phyloP scores from a whole-genome alignment of 179 eudicot genomes.

The Carnegiea gigantea region DNA sequence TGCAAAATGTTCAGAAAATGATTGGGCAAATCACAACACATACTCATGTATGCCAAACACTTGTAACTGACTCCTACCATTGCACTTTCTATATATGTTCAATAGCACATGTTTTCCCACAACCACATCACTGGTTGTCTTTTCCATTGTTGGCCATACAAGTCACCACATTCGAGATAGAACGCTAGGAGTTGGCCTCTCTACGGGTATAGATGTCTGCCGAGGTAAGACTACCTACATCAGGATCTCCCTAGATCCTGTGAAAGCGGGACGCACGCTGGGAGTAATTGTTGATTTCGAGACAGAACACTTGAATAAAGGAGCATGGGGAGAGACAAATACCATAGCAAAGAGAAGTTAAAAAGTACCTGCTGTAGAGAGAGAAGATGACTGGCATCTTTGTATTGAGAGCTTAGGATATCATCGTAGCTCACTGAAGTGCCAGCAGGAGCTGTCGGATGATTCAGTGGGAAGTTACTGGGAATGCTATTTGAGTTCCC shows the following conservation, averaged over 20 bases:
- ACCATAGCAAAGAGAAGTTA: background rate
- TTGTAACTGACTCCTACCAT: no score
- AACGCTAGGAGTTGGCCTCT: background rate
- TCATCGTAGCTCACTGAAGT: constrained; percentile 71
- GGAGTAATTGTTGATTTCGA: no score
- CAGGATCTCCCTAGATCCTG: no score
- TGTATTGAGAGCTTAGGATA: constrained; percentile 64
- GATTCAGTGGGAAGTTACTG: constrained; percentile 64
- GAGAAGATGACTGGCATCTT: constrained; percentile 71
- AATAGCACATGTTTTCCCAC: background rate
- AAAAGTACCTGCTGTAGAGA: constrained; percentile 78
- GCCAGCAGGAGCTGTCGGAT: constrained; percentile 67
- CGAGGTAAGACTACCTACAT: no score
- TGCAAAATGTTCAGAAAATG: no score
- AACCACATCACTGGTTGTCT: no score
- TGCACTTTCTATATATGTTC: background rate
- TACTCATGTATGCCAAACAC: no score
- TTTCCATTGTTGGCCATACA: no score
- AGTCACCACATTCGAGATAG: background rate
- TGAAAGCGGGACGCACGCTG: no score
- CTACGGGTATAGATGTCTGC: no score
- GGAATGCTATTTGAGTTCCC: constrained; percentile 70
- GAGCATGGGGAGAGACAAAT: background rate
- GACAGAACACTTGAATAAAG: background rate
- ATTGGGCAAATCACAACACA: no score